Evolutionary conservation across 192 early-diverging fungal genomes (phyloP).

Genomic region (Funneliformis mosseae): DNA sequence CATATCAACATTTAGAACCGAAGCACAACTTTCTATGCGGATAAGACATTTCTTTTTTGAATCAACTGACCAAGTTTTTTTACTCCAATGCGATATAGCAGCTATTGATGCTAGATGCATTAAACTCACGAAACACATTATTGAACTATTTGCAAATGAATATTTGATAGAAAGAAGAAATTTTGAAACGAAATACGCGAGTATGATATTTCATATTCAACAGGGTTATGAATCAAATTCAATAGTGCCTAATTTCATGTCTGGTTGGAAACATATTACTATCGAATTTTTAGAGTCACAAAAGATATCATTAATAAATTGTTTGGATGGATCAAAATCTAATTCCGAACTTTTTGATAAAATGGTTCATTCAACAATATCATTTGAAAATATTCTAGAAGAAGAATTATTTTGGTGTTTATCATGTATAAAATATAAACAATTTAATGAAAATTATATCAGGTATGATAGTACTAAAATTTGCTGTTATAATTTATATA

Average conservation of each 20-base stretch:
- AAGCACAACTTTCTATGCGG: neutral
- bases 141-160: slow-evolving; percentile 9
- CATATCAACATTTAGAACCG: slow-evolving; percentile 15
- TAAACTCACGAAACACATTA: slow-evolving; percentile 6
- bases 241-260: neutral
- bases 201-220: neutral
- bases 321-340: neutral
- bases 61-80: neutral
- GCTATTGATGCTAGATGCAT: neutral
- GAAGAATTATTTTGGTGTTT: neutral
- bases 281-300: neutral
- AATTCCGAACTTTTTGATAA: neutral
- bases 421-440: neutral
- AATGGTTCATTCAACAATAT: neutral
- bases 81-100: slow-evolving; percentile 19
- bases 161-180: neutral
- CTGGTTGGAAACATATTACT: neutral
- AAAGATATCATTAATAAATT: neutral
- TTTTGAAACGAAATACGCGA: neutral
- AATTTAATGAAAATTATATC: neutral
- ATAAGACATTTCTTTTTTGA: slow-evolving; percentile 18
- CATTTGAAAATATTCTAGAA: neutral
- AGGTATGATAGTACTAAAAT: neutral
- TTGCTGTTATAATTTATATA: neutral
- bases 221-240: neutral